These are phyloP conservation scores for Ogataea minuta DNA, from an alignment of 805 yeast genomes.

Conservation along the genomic window DNA sequence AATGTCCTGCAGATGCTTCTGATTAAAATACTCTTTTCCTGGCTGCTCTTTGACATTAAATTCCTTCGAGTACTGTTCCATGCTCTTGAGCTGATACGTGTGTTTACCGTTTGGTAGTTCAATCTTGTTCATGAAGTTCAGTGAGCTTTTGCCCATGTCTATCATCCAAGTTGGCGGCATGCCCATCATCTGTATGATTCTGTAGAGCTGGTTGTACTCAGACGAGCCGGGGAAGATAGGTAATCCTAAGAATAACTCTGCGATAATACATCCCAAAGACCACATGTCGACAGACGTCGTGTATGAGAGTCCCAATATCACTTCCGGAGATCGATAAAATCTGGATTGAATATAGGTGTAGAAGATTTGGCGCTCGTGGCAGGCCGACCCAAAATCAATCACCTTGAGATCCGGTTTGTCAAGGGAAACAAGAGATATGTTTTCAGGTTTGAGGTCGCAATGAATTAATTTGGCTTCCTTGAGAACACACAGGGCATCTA, in stretches of 20 bases:
- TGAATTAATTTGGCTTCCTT: slow-evolving; percentile 86
- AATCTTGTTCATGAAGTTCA: slow-evolving; percentile 50
- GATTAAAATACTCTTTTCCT: slow-evolving; percentile 79
- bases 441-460: slow-evolving; percentile 97
- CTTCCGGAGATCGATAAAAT: slow-evolving; percentile 94
- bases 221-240: slow-evolving; percentile 95
- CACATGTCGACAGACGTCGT: slow-evolving; percentile 88
- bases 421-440: slow-evolving; percentile 74
- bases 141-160: slow-evolving; percentile 86
- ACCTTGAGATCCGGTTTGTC: slow-evolving; percentile 86
- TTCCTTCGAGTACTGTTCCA: slow-evolving; percentile 51
- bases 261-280: slow-evolving; percentile 60
- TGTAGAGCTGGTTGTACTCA: slow-evolving; percentile 83
- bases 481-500: slow-evolving; percentile 76
- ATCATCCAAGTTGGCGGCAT: slow-evolving; percentile 95
- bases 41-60: slow-evolving; percentile 64
- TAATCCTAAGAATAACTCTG: slow-evolving; percentile 68
- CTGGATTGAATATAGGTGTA: slow-evolving; percentile 92
- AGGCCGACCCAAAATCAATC: slow-evolving; percentile 95
- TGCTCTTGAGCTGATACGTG: slow-evolving; percentile 32
- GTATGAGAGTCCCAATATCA: slow-evolving; percentile 86
- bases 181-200: slow-evolving; percentile 81
- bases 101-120: slow-evolving; percentile 26
- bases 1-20: slow-evolving; percentile 63
- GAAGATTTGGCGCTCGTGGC: slow-evolving; percentile 85